Percentiles rank a stretch among this genome's conserved stretches.
Conservation (phyloP, 2,329 filamentous ascomycete species). For the Cytospora chrysosperma region DNA sequence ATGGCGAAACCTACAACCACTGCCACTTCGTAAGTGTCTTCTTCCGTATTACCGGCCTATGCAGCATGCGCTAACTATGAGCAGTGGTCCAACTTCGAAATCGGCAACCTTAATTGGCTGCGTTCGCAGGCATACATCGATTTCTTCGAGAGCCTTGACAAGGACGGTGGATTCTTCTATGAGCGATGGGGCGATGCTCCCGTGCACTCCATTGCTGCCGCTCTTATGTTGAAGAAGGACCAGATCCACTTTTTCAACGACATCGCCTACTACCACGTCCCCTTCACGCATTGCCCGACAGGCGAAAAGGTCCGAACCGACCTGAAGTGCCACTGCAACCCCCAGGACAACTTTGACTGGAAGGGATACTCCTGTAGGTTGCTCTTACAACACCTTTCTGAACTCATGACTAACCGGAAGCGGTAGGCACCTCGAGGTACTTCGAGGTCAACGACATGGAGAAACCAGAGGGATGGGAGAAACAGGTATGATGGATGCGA, state of each 20-base stretch:
- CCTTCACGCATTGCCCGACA: conserved; percentile 96
- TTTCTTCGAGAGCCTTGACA: conserved; percentile 85
- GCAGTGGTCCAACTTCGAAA: conserved; percentile 98
- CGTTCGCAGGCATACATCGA: conserved; percentile 85
- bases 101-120: conserved; percentile 91
- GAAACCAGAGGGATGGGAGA: conserved; percentile 84
- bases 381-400: conserved; percentile 21
- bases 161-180: conserved; percentile 96
- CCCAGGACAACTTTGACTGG: conserved; percentile 98
- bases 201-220: conserved; percentile 94
- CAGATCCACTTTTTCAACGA: conserved; percentile 99
- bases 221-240: conserved; percentile 83
- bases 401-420: neutral
- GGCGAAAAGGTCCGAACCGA: conserved; percentile 80
- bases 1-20: conserved; percentile 89
- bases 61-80: conserved; percentile 6
- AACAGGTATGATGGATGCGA: conserved; percentile 53
- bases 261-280: conserved; percentile 96
- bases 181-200: conserved; percentile 98
- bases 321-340: conserved; percentile 91
- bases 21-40: conserved; percentile 81
- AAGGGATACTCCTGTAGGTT: conserved; percentile 93
- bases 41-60: neutral
- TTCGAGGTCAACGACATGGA: conserved; percentile 78
- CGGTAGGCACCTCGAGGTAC: conserved; percentile 75